Evolutionary conservation across 306 rosid genomes (phyloP), one percentile per base, ranked within the genome.

Genomic region (Pyrus pyrifolia): DNA sequence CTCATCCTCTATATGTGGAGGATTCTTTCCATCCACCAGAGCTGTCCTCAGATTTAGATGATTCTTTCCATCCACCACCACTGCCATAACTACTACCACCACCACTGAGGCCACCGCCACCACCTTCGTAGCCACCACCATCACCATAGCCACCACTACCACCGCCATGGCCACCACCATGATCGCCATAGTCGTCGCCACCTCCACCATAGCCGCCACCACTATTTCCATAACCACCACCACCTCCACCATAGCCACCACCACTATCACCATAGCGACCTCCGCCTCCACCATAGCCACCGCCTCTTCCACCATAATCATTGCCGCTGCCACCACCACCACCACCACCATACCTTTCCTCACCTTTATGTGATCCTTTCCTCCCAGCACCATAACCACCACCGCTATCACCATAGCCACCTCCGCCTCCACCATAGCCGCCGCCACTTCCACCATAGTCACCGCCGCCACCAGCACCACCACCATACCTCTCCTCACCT

Each of bases 21-120:
- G 97, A 92, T 49, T 90, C 79, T 57, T 87, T 90, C 93, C 93
- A 92, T 60, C 97, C 97, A 46, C 97, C 97, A 38, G 72, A 75
- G 83, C 68, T 78, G 72, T 76, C 80, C 30, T 70, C 68, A 1
- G 0, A 46, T 22, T 4, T 57, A 8, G 68, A 63, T 4, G 68
- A 63, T 6, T 63, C 22, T 63, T 8, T 63, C 44, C 68, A 17
- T 63, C 44, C 74, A 13, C 60, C 63, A 10, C 29, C 70, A 60
- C 65, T 66, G 11, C 42, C 66, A 60, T 25, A 25, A 5, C 65
- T 17, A 12, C 35, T 2, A 13, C 65, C 5, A 7, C 62, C 62
- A 57, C 15, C 9, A 52, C 44, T 11, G 1, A 7, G 3, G 44
- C 18, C 52, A 46, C 53, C 8, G 5, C 35, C 5, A 1, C 61